phyloP scores from a whole-genome alignment of 192 early-diverging fungal genomes.

The Backusella circina region DNA sequence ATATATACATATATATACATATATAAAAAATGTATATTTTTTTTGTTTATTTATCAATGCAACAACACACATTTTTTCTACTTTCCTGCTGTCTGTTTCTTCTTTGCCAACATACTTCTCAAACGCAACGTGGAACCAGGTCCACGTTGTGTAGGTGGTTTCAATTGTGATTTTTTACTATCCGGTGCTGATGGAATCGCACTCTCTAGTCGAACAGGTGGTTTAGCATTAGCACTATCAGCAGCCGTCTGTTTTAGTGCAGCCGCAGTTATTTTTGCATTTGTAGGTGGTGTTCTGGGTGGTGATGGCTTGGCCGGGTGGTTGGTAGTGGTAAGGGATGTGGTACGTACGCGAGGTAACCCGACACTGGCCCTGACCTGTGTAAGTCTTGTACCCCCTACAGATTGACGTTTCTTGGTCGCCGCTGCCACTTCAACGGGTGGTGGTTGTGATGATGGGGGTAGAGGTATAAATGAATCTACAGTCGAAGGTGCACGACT shows the following conservation, averaged over 20 bases:
- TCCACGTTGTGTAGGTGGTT: constrained; percentile 22
- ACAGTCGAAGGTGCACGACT: background rate
- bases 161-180: constrained; percentile 17
- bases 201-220: background rate
- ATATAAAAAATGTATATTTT: no score
- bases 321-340: background rate
- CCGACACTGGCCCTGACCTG: constrained; percentile 12
- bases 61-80: no score
- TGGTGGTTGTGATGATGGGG: background rate
- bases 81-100: background rate
- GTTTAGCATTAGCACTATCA: background rate
- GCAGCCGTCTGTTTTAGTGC: background rate
- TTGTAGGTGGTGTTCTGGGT: background rate
- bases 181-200: background rate
- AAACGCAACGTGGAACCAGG: constrained; percentile 33
- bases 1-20: no score
- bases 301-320: background rate
- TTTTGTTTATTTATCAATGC: no score
- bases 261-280: background rate
- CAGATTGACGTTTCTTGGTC: constrained; percentile 3
- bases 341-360: constrained; percentile 11
- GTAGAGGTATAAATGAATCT: background rate
- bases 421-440: background rate
- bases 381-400: background rate
- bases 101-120: constrained; percentile 30